Conservation (phyloP, 2,329 filamentous ascomycete genomes). For the Aureobasidium sp. region DNA sequence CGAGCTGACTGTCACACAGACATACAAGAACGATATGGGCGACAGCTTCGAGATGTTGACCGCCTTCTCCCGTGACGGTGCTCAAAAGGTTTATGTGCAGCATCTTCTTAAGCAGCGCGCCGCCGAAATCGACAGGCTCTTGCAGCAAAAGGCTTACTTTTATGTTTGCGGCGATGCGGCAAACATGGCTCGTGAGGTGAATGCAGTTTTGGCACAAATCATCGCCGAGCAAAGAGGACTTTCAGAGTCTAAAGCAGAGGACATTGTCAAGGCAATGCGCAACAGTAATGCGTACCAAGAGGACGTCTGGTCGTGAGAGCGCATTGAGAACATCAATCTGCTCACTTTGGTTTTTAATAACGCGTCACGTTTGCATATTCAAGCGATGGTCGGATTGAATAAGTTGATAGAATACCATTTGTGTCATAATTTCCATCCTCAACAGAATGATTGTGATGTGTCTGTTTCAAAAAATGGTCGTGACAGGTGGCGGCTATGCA, state of each 20-base stretch:
- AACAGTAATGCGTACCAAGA: conserved; percentile 94
- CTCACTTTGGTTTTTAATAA: neutral
- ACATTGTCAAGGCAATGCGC: conserved; percentile 95
- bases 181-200: conserved; percentile 55
- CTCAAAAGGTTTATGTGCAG: conserved; percentile 94
- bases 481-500: conserved; percentile 16
- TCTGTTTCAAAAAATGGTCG: conserved; percentile 4
- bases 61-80: conserved; percentile 84
- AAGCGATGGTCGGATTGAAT: conserved; percentile 13
- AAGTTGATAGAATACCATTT: conserved; percentile 11
- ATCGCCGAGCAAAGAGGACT: conserved; percentile 77
- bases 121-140: conserved; percentile 77
- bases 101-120: conserved; percentile 79
- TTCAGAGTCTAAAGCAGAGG: conserved; percentile 80
- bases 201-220: conserved; percentile 77
- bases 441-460: conserved; percentile 16
- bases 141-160: conserved; percentile 83
- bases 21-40: conserved; percentile 75
- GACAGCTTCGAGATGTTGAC: conserved; percentile 86
- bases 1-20: conserved; percentile 42
- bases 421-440: conserved; percentile 7
- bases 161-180: conserved; percentile 98
- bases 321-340: neutral
- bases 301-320: conserved; percentile 57
- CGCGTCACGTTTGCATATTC: conserved; percentile 10